Percentiles rank a stretch among this genome's conserved stretches.
Conservation (phyloP, 2,329 filamentous ascomycete genomes). For the Akanthomyces muscarius region DNA sequence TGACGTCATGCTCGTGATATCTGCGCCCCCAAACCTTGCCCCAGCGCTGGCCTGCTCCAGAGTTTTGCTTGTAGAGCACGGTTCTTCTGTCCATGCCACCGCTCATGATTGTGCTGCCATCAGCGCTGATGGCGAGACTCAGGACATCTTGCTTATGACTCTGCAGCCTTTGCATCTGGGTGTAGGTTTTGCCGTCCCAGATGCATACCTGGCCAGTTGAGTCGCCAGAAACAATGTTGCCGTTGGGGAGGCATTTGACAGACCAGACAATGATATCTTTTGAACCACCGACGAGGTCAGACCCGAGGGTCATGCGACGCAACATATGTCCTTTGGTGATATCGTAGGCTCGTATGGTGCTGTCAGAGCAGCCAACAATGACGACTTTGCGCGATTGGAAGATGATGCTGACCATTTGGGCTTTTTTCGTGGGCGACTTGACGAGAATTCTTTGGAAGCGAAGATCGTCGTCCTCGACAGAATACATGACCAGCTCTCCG, state of each 20-base stretch:
- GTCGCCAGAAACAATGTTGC: conserved; percentile 90
- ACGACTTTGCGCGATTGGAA: conserved; percentile 82
- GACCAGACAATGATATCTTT: conserved; percentile 92
- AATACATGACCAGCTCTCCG: conserved; percentile 81
- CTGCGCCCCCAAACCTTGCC: conserved; percentile 78
- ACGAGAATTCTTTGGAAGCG: conserved; percentile 73
- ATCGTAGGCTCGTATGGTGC: conserved; percentile 88
- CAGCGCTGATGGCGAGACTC: conserved; percentile 75
- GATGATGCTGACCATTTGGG: conserved; percentile 83
- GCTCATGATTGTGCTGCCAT: conserved; percentile 79
- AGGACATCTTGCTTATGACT: conserved; percentile 87
- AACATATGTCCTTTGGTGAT: conserved; percentile 71
- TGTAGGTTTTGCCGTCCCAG: conserved; percentile 91
- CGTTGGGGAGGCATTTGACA: conserved; percentile 80
- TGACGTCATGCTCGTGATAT: conserved; percentile 92
- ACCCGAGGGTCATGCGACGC: conserved; percentile 80
- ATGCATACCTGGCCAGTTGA: conserved; percentile 91
- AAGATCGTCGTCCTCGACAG: conserved; percentile 78
- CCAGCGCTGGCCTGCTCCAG: conserved; percentile 65
- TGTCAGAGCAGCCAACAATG: conserved; percentile 92
- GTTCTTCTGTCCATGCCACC: conserved; percentile 90
- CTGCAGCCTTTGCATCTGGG: conserved; percentile 78
- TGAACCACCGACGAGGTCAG: conserved; percentile 69
- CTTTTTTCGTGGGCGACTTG: conserved; percentile 74
- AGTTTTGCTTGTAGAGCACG: conserved; percentile 69